A percentile compares a stretch with the other conserved stretches of the same genome.
Evolutionary conservation across 306 rosid species (phyloP).

Genomic region (Alnus rubra): DNA sequence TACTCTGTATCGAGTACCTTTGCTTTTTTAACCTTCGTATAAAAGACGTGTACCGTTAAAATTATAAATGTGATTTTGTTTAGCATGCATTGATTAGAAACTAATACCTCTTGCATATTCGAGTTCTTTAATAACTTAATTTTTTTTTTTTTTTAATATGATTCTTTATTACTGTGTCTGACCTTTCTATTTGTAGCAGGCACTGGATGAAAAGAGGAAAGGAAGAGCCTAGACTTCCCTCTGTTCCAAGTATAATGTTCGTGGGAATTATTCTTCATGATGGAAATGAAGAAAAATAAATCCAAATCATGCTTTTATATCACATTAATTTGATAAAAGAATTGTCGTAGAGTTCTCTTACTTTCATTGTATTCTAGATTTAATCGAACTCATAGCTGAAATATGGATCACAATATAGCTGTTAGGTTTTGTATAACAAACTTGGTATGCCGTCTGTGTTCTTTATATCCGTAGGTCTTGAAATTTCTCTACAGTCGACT

Average conservation of each 20-base stretch:
- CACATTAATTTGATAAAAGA: background rate
- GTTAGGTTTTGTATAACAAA: no score
- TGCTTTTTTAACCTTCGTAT: background rate
- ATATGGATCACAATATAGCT: no score
- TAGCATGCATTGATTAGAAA: background rate
- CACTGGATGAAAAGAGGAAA: slow-evolving; percentile 53
- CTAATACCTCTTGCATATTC: background rate
- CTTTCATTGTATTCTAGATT: background rate
- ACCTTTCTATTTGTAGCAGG: slow-evolving; percentile 30
- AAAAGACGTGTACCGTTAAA: no score
- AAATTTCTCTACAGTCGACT: background rate
- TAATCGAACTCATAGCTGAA: background rate
- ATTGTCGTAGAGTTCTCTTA: slow-evolving; percentile 7
- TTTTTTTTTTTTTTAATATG: no score
- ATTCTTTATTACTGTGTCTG: no score
- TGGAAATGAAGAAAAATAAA: slow-evolving; percentile 17
- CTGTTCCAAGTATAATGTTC: slow-evolving; percentile 8
- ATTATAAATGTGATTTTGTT: background rate
- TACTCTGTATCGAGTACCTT: background rate
- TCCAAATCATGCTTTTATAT: background rate
- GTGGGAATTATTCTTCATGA: slow-evolving; percentile 35
- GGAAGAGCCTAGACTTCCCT: slow-evolving; percentile 41
- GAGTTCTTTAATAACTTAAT: background rate
- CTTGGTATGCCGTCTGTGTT: background rate
- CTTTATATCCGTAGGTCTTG: background rate